phyloP scores from a whole-genome alignment of 352 stramenopile species.

The Phytophthora agathidicida region DNA sequence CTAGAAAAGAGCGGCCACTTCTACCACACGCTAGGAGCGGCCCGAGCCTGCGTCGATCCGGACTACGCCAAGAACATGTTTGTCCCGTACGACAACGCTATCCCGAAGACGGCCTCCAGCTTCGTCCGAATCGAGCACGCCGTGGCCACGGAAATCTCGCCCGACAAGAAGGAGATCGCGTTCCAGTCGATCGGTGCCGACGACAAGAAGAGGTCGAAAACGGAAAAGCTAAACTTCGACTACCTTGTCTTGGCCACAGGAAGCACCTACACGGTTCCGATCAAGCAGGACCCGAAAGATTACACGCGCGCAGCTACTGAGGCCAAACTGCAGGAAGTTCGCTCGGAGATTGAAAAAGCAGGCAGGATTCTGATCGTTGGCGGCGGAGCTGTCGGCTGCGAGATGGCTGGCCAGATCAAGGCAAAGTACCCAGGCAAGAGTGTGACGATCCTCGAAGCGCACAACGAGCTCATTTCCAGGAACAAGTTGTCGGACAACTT shows the following conservation, averaged over 20 bases:
- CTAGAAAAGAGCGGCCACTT: conserved; percentile 58
- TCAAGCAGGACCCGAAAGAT: conserved; percentile 46
- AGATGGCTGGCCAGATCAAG: conserved; percentile 61
- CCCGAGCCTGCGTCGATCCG: conserved; percentile 54
- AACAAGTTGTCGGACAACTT: conserved; percentile 51
- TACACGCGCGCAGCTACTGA: conserved; percentile 36
- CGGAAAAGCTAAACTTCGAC: conserved; percentile 47
- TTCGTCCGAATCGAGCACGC: conserved; percentile 49
- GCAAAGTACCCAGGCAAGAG: conserved; percentile 50
- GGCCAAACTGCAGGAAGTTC: conserved; percentile 34
- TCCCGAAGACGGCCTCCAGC: conserved; percentile 31
- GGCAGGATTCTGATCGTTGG: conserved; percentile 56
- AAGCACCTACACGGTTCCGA: conserved; percentile 56
- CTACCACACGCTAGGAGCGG: conserved; percentile 49
- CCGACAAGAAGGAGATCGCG: conserved; percentile 34
- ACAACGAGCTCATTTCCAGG: conserved; percentile 32
- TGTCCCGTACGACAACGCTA: conserved; percentile 59
- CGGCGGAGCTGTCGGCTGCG: conserved; percentile 54
- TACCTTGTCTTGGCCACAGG: conserved; percentile 65
- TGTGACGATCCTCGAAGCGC: conserved; percentile 51
- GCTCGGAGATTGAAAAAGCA: conserved; percentile 44
- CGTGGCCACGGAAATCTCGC: conserved; percentile 36
- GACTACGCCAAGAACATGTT: conserved; percentile 57
- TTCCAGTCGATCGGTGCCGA: conserved; percentile 34
- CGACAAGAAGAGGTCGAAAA: conserved; percentile 30